Evolutionary conservation across 257 asterid genomes (phyloP).

Genomic region (Haberlea rhodopensis): DNA sequence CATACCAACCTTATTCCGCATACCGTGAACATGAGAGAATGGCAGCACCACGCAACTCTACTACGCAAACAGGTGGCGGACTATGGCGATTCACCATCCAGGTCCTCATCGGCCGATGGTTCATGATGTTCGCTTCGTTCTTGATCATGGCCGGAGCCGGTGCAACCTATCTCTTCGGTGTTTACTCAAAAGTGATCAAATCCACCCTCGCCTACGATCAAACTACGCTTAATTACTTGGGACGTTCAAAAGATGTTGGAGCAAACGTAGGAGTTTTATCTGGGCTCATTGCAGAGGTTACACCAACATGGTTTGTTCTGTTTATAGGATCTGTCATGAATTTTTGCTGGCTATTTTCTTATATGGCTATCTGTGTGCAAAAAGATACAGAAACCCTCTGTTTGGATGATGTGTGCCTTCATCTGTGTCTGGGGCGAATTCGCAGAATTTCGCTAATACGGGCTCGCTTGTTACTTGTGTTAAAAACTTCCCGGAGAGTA

Average conservation of each 20-base stretch:
- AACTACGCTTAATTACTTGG: slow-evolving; percentile 66
- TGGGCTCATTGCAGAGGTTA: slow-evolving; percentile 73
- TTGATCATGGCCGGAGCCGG: slow-evolving; percentile 76
- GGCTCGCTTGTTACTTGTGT: slow-evolving; percentile 82
- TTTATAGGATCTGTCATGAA: slow-evolving; percentile 64
- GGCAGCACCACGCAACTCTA: too few relatives aligned
- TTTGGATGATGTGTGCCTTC: slow-evolving; percentile 79
- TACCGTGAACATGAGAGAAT: too few relatives aligned
- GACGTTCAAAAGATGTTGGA: slow-evolving; percentile 78
- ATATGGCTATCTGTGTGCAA: slow-evolving; percentile 74
- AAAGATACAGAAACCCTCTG: slow-evolving; percentile 47
- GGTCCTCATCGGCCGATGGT: slow-evolving; percentile 64
- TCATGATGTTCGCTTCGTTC: slow-evolving; percentile 67
- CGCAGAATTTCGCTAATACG: slow-evolving; percentile 81
- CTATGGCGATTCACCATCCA: slow-evolving; percentile 42
- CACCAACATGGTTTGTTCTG: slow-evolving; percentile 88
- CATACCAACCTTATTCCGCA: too few relatives aligned
- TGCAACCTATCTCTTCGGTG: slow-evolving; percentile 81
- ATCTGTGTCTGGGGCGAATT: slow-evolving; percentile 78
- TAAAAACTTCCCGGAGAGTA: slow-evolving; percentile 72
- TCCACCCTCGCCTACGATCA: slow-evolving; percentile 63
- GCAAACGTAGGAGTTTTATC: slow-evolving; percentile 66
- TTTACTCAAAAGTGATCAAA: slow-evolving; percentile 56
- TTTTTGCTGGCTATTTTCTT: slow-evolving; percentile 79
- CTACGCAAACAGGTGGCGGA: too few relatives aligned